phyloP scores from a whole-genome alignment of 208 protist species.

The Trypanosoma lewisi region DNA sequence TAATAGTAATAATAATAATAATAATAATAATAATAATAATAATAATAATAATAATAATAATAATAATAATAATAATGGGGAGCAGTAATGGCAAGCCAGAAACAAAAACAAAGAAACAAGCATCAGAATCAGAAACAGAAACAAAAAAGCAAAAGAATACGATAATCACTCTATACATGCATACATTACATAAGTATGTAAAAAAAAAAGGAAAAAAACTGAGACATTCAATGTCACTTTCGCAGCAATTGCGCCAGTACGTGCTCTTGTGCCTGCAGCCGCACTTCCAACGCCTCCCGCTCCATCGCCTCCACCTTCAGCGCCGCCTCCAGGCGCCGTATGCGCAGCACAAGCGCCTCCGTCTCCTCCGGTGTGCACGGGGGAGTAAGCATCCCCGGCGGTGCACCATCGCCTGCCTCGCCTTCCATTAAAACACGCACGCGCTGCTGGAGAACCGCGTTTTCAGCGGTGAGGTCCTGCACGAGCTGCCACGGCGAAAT shows the following conservation, averaged over 20 bases:
- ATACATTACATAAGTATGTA: background rate
- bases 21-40: too few species aligned
- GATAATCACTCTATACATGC: too few species aligned
- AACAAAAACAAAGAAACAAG: background rate
- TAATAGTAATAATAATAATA: too few species aligned
- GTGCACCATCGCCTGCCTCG: conserved; percentile 2
- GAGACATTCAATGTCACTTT: conserved; percentile 5
- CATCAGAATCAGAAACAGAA: conserved; percentile 5
- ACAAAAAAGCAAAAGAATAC: conserved; percentile 2
- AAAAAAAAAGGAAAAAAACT: background rate
- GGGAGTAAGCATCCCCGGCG: conserved; percentile 8
- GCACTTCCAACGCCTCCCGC: conserved; percentile 37
- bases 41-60: too few species aligned
- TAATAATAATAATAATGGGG: too few species aligned
- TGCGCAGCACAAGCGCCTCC: conserved; percentile 29
- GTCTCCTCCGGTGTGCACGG: background rate
- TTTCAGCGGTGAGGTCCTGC: conserved; percentile 43
- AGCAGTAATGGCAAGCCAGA: too few species aligned
- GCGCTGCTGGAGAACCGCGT: conserved; percentile 40
- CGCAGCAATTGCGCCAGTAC: conserved; percentile 25
- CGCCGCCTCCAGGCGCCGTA: conserved; percentile 47
- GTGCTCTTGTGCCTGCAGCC: conserved; percentile 37
- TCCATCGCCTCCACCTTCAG: conserved; percentile 46
- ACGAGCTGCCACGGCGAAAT: conserved; percentile 23
- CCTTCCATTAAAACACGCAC: conserved; percentile 34